Percentiles rank a stretch among this genome's conserved stretches.
These are phyloP conservation scores for Plenodomus lindquistii DNA, from an alignment of 2,329 filamentous ascomycete species.

Conservation along the genomic window DNA sequence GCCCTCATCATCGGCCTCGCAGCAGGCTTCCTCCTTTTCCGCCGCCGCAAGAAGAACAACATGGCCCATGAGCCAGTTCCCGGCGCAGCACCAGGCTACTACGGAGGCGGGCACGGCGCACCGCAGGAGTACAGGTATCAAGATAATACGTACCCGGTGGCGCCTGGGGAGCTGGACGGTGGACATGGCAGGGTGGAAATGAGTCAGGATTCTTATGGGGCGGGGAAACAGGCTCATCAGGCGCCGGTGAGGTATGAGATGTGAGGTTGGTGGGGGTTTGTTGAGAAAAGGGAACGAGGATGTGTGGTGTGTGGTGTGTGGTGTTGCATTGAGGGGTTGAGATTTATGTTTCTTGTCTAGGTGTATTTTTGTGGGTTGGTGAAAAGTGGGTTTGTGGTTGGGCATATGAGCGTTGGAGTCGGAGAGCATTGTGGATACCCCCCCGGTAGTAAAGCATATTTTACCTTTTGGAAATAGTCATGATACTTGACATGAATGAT, in stretches of 20 bases:
- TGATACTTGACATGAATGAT: no score
- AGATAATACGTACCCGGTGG: not conserved
- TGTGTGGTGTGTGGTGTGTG: not conserved
- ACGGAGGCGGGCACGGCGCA: not conserved
- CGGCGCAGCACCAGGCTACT: not conserved
- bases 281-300: no score
- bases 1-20: not conserved
- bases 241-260: not conserved
- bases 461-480: no score
- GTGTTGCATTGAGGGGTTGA: no score
- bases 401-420: no score
- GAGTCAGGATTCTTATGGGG: not conserved
- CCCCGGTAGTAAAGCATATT: no score
- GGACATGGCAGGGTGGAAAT: not conserved
- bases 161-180: not conserved
- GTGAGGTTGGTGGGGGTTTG: not conserved
- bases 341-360: no score
- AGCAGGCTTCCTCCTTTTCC: constrained; percentile 1
- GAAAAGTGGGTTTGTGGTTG: no score
- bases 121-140: not conserved
- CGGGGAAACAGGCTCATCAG: not conserved
- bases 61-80: not conserved
- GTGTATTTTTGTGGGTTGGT: no score
- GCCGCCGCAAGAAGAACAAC: constrained; percentile 1
- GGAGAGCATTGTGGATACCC: no score